Evolutionary conservation across 306 rosid species (phyloP).

Genomic region (Argentina anserina): DNA sequence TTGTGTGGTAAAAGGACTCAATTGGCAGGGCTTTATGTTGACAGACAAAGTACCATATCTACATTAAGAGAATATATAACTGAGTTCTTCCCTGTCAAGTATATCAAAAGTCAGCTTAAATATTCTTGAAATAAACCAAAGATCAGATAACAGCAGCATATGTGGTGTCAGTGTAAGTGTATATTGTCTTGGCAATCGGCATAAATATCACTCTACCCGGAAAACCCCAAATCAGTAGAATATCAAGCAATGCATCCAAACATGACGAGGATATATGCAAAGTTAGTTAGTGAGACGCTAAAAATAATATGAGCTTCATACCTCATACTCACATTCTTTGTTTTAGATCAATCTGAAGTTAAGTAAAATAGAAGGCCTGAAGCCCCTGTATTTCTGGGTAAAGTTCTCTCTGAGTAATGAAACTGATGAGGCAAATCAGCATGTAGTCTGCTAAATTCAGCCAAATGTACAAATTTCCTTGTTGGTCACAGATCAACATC

Average conservation of each 20-base stretch:
- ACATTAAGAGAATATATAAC: slow-evolving; percentile 53
- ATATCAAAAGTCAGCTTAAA: slow-evolving; percentile 26
- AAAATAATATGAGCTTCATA: background rate
- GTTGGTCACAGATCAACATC: background rate
- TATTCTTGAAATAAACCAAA: background rate
- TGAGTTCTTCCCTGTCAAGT: slow-evolving; percentile 48
- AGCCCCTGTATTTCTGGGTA: background rate
- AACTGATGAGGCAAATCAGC: background rate
- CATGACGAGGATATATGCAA: background rate
- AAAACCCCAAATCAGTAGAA: background rate
- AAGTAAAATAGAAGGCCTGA: background rate
- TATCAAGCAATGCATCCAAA: background rate
- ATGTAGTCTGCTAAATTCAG: background rate
- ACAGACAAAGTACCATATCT: no score
- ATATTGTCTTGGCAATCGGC: background rate
- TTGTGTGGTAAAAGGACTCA: slow-evolving; percentile 85
- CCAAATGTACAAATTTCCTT: background rate
- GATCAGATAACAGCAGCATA: background rate
- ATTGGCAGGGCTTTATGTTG: slow-evolving; percentile 41
- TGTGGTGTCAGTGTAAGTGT: background rate
- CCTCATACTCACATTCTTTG: background rate
- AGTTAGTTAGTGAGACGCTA: background rate
- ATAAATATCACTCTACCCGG: background rate
- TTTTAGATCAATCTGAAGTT: background rate
- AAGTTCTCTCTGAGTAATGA: background rate